Percentiles rank a stretch among this genome's conserved stretches.
phyloP scores from a whole-genome alignment of 352 stramenopile genomes.

The Aphanomyces astaci region DNA sequence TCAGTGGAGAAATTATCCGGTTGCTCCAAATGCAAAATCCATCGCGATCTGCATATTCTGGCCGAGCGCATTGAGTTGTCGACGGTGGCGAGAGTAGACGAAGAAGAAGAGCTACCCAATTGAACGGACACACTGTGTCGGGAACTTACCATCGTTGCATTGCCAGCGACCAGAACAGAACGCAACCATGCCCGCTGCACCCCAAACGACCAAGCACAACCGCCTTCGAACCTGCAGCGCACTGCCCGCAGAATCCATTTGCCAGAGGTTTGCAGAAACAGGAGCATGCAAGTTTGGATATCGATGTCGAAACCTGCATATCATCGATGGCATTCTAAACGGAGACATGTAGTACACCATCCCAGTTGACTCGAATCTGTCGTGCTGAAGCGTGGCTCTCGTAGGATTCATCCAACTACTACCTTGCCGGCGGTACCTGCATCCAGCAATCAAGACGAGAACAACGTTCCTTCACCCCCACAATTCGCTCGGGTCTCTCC shows the following conservation, averaged over 20 bases:
- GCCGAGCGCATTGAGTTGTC: neutral
- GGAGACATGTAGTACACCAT: neutral
- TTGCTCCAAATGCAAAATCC: neutral
- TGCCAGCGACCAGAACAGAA: neutral
- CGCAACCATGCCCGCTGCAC: neutral
- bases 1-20: neutral
- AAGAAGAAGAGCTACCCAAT: neutral
- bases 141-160: neutral
- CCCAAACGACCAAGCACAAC: neutral
- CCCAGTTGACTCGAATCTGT: neutral
- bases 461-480: neutral
- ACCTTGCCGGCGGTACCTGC: too few species aligned
- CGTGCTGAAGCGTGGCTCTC: neutral
- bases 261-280: neutral
- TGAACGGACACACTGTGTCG: neutral
- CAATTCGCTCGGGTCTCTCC: neutral
- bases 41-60: neutral
- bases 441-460: too few species aligned
- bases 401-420: neutral
- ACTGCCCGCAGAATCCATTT: neutral
- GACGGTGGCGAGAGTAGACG: neutral
- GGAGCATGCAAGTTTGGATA: neutral
- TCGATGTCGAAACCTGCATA: neutral
- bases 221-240: neutral
- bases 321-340: neutral